Evolutionary conservation across 768 basidiomycete species (phyloP).

Genomic region (Lactarius sanguifluus): DNA sequence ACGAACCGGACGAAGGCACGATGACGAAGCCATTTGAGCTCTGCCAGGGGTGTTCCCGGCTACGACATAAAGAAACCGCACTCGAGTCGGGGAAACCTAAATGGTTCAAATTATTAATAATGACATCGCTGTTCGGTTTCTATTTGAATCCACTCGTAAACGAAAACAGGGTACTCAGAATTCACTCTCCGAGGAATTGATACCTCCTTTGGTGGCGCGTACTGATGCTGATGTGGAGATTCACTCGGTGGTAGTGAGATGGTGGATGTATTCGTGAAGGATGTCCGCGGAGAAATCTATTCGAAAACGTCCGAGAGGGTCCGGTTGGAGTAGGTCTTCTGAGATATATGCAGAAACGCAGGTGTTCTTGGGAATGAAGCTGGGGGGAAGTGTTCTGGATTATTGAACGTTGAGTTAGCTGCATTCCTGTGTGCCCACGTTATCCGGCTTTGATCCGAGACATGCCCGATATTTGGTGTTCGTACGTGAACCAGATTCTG

Average conservation of each 20-base stretch:
- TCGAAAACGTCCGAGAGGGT: background rate
- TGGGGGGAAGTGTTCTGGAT: background rate
- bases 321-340: background rate
- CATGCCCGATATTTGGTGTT: background rate
- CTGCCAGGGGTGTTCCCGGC: background rate
- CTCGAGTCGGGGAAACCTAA: background rate
- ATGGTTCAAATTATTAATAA: background rate
- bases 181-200: background rate
- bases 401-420: background rate
- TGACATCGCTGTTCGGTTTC: background rate
- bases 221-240: background rate
- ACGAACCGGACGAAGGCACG: background rate
- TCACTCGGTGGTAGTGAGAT: background rate
- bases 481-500: background rate
- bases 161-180: background rate
- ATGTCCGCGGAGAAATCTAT: background rate
- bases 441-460: background rate
- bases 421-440: no score
- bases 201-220: background rate
- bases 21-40: background rate
- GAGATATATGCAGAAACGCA: background rate
- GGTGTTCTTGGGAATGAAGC: background rate
- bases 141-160: background rate
- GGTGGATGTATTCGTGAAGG: background rate
- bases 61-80: background rate